These are phyloP conservation scores for Yamadazyma conglobata DNA, from an alignment of 1,139 yeast species.

Conservation along the genomic window DNA sequence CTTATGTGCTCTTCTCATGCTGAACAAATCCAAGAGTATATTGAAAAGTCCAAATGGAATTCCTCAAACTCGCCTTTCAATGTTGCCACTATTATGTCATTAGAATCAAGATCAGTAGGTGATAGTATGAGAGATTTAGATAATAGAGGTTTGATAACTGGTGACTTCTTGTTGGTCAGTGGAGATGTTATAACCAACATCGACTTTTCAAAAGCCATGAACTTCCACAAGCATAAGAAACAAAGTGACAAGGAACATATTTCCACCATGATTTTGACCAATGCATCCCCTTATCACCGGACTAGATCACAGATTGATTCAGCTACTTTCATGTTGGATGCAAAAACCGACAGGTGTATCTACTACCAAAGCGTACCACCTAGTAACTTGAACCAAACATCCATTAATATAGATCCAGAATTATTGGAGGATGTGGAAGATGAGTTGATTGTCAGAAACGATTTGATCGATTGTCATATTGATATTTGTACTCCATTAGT, in stretches of 20 bases:
- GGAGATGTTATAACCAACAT: constrained; percentile 95
- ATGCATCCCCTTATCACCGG: constrained; percentile 83
- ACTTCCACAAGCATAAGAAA: constrained; percentile 68
- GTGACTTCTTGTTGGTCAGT: constrained; percentile 84
- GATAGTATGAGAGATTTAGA: constrained; percentile 97
- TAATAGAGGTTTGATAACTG: constrained; percentile 80
- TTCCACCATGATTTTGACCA: constrained; percentile 87
- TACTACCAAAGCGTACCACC: constrained; percentile 77
- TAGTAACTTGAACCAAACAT: constrained; percentile 49
- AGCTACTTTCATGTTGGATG: constrained; percentile 80
- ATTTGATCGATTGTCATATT: constrained; percentile 91
- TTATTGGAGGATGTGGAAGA: constrained; percentile 70
- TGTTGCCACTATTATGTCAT: constrained; percentile 73
- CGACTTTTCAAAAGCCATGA: constrained; percentile 70
- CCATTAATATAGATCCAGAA: constrained; percentile 80
- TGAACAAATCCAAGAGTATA: constrained; percentile 78
- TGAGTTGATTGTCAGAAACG: constrained; percentile 79
- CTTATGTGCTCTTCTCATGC: constrained; percentile 90
- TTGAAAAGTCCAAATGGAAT: constrained; percentile 81
- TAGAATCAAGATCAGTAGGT: constrained; percentile 89
- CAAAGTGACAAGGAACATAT: constrained; percentile 82
- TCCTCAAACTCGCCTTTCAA: constrained; percentile 69
- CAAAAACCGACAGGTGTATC: constrained; percentile 68
- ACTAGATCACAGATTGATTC: constrained; percentile 77
- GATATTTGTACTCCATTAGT: constrained; percentile 95